These are phyloP conservation scores for Nannochloris sp. DNA, from an alignment of 139 green algal genomes.

Conservation along the genomic window DNA sequence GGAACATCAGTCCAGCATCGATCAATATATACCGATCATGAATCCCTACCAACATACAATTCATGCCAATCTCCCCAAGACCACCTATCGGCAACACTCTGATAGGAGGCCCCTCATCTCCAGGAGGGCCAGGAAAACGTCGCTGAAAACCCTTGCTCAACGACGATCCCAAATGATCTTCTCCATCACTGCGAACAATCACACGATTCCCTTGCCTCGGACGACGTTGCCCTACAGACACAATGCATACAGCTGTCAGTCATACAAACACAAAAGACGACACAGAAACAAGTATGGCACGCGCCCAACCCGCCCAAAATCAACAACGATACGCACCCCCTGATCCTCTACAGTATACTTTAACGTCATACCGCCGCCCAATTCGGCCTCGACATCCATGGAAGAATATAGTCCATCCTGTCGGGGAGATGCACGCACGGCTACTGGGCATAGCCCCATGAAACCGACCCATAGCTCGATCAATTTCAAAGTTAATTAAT, in stretches of 20 bases:
- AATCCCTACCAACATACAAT: constrained; percentile 97
- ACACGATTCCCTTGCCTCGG: constrained; percentile 8
- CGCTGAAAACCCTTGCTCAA: constrained; percentile 24
- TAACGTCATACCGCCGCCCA: too few relatives aligned
- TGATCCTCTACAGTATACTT: too few relatives aligned
- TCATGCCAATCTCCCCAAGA: constrained; percentile 99
- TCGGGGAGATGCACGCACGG: too few relatives aligned
- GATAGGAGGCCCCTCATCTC: constrained; percentile 65
- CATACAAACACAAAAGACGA: too few relatives aligned
- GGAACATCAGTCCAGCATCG: constrained; percentile 99
- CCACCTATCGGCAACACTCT: constrained; percentile 93
- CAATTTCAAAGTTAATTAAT: too few relatives aligned
- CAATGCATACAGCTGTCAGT: background rate
- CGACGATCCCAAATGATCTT: constrained; percentile 62
- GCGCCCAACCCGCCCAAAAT: too few relatives aligned
- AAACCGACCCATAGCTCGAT: too few relatives aligned
- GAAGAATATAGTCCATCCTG: too few relatives aligned
- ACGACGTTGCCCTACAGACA: background rate
- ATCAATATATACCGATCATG: constrained; percentile 96
- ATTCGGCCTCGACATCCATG: too few relatives aligned
- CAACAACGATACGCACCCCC: too few relatives aligned
- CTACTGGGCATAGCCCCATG: too few relatives aligned
- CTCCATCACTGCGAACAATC: constrained; percentile 41
- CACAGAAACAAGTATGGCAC: too few relatives aligned
- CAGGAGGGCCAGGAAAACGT: constrained; percentile 54